Evolutionary conservation across 1,284 basidiomycete genomes (phyloP).

Genomic region (Microbotryomycetes sp.): DNA sequence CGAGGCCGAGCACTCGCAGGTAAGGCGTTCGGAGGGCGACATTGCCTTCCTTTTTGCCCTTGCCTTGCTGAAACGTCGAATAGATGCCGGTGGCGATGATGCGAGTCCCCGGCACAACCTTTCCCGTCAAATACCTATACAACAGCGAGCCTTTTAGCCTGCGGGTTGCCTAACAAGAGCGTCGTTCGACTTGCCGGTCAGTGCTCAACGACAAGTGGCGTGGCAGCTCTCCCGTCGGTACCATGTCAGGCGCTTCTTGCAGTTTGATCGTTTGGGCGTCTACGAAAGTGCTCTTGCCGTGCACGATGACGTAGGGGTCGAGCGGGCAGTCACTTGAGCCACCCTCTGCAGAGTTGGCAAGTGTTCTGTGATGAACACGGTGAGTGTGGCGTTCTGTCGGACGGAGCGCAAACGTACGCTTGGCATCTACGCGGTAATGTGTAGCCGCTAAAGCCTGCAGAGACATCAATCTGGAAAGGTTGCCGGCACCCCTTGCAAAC

Average conservation of each 20-base stretch:
- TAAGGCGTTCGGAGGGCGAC: constrained; percentile 86
- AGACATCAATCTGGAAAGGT: constrained; percentile 70
- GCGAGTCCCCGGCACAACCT: constrained; percentile 87
- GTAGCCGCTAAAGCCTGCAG: constrained; percentile 77
- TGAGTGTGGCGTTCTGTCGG: background rate
- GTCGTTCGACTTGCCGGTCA: constrained; percentile 55
- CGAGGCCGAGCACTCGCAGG: constrained; percentile 84
- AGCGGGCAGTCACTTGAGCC: constrained; percentile 65
- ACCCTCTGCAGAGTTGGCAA: constrained; percentile 36
- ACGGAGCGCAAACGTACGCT: constrained; percentile 44
- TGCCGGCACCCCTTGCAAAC: constrained; percentile 87
- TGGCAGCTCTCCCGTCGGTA: constrained; percentile 95
- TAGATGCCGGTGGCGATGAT: constrained; percentile 95
- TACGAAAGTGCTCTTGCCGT: constrained; percentile 88
- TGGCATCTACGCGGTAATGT: constrained; percentile 80
- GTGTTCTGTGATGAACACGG: no score
- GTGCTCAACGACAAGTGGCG: constrained; percentile 89
- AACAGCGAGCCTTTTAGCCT: no score
- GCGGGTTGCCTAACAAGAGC: background rate
- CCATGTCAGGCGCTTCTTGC: constrained; percentile 99
- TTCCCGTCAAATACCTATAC: constrained; percentile 64
- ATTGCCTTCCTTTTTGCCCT: constrained; percentile 57
- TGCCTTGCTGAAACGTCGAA: constrained; percentile 83
- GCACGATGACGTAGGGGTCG: constrained; percentile 93
- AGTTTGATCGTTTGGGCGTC: constrained; percentile 96